Conservation (phyloP, 345 rosid species). For the Mercurialis annua region DNA sequence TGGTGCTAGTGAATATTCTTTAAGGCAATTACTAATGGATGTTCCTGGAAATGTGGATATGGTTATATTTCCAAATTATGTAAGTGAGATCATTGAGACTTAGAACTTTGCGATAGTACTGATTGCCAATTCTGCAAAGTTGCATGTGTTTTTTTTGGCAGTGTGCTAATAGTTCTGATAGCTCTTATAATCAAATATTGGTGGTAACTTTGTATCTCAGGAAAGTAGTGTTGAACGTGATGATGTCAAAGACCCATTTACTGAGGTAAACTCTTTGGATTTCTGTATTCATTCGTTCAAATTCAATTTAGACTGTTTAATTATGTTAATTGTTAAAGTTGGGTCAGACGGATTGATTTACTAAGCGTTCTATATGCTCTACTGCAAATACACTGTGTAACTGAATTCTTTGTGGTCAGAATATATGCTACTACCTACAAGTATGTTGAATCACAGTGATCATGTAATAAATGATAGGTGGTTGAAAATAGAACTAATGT, state of each 20-base stretch:
- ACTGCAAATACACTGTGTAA: background rate
- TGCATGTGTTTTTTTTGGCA: background rate
- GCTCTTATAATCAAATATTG: conserved; percentile 8
- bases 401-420: background rate
- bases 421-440: background rate
- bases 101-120: background rate
- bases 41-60: conserved; percentile 66
- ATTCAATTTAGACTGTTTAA: background rate
- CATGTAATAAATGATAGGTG: background rate
- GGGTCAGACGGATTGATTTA: background rate
- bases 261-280: conserved; percentile 51
- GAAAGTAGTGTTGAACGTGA: conserved; percentile 92
- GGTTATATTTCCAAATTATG: conserved; percentile 90
- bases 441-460: background rate
- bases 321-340: background rate
- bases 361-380: background rate
- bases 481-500: background rate
- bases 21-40: conserved; percentile 44
- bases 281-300: background rate
- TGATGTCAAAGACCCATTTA: conserved; percentile 81
- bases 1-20: conserved; percentile 71
- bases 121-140: conserved; percentile 2
- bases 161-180: conserved; percentile 6
- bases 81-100: conserved; percentile 23
- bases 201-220: conserved; percentile 42